Percentiles rank a stretch among this genome's conserved stretches.
Conservation (phyloP, 1,284 basidiomycete species). For the Cutaneotrichosporon cyanovorans region DNA sequence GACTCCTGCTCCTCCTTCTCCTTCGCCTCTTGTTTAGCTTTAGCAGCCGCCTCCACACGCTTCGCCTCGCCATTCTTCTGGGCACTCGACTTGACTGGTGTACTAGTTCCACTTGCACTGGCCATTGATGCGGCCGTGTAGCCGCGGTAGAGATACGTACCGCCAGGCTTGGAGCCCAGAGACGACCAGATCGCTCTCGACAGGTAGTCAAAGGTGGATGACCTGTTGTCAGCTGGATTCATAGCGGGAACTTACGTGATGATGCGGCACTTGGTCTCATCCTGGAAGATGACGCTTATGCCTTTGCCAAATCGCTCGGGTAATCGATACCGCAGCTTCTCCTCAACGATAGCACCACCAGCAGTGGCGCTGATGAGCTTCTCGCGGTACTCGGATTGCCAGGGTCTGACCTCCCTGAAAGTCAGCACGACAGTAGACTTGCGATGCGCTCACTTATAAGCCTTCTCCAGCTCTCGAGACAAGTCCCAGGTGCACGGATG, state of each 20-base stretch:
- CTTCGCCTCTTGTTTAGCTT: background rate
- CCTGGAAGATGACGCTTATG: slow-evolving; percentile 50
- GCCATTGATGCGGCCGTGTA: slow-evolving; percentile 42
- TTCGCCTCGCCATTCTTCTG: background rate
- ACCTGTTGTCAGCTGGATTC: slow-evolving; percentile 13
- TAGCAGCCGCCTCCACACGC: background rate
- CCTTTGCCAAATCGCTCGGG: slow-evolving; percentile 39
- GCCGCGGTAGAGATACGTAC: slow-evolving; percentile 48
- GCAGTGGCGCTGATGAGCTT: slow-evolving; percentile 49
- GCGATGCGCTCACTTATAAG: slow-evolving; percentile 40
- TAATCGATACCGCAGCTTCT: slow-evolving; percentile 50
- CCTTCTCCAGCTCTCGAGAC: slow-evolving; percentile 50
- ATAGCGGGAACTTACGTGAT: slow-evolving; percentile 34
- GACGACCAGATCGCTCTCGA: slow-evolving; percentile 43
- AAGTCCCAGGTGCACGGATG: slow-evolving; percentile 48
- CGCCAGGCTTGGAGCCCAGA: slow-evolving; percentile 39
- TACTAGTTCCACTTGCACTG: background rate
- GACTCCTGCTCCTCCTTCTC: slow-evolving; percentile 7
- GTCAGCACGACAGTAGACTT: slow-evolving; percentile 1
- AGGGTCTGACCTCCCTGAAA: slow-evolving; percentile 42
- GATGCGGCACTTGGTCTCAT: slow-evolving; percentile 47
- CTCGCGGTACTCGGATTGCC: slow-evolving; percentile 49
- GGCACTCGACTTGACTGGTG: background rate
- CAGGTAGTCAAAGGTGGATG: slow-evolving; percentile 38
- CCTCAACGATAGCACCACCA: slow-evolving; percentile 49